phyloP scores from a whole-genome alignment of 805 yeast genomes.

The Ogataea paradorogensis region DNA sequence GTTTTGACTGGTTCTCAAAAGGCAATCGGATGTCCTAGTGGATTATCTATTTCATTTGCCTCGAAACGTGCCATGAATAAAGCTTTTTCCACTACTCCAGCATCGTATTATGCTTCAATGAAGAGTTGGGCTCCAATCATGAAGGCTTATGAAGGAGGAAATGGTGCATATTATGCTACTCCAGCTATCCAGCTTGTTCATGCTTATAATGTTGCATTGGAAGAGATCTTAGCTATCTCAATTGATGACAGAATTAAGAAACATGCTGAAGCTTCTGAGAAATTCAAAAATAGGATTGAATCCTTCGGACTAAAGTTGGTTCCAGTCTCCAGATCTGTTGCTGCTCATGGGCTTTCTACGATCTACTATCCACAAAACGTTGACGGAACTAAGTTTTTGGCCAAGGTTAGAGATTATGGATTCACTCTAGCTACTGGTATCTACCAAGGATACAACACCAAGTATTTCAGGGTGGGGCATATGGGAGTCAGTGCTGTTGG shows the following conservation, averaged over 20 bases:
- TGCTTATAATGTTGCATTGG: constrained; percentile 74
- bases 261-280: constrained; percentile 60
- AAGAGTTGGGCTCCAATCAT: constrained; percentile 86
- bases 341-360: constrained; percentile 89
- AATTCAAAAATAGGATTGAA: constrained; percentile 59
- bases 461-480: constrained; percentile 92
- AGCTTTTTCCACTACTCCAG: constrained; percentile 49
- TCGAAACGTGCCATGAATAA: constrained; percentile 70
- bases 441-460: constrained; percentile 71
- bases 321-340: constrained; percentile 51
- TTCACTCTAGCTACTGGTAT: constrained; percentile 88
- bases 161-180: constrained; percentile 88
- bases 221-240: constrained; percentile 53
- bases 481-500: constrained; percentile 83
- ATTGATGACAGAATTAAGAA: constrained; percentile 60
- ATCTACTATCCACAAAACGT: constrained; percentile 76
- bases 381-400: constrained; percentile 63
- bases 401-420: constrained; percentile 57
- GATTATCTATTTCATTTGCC: constrained; percentile 74
- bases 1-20: constrained; percentile 92
- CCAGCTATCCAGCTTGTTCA: constrained; percentile 89
- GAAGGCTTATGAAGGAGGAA: constrained; percentile 79
- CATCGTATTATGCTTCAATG: constrained; percentile 66
- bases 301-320: constrained; percentile 67
- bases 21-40: constrained; percentile 94